Evolutionary conservation across 257 asterid species (phyloP).

Genomic region (Rhazya stricta): DNA sequence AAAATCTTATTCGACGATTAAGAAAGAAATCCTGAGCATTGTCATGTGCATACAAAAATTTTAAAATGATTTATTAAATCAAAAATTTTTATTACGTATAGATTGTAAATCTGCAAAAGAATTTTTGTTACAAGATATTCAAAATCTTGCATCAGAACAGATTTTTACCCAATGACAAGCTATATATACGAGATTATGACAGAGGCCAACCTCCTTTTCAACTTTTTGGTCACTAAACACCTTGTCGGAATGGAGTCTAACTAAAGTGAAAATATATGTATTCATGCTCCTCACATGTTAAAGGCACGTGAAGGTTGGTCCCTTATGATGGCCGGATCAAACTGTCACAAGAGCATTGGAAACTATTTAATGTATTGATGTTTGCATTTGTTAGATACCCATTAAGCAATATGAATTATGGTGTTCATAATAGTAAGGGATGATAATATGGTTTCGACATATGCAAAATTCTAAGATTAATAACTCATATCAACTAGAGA

Average conservation of each 20-base stretch:
- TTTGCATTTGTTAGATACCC: neutral
- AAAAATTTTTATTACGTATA: too few species aligned
- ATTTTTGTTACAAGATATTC: too few species aligned
- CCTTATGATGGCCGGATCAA: neutral
- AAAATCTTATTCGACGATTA: too few species aligned
- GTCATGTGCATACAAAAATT: too few species aligned
- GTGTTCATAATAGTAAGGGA: neutral
- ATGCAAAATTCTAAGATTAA: conserved; percentile 31
- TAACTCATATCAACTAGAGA: too few species aligned
- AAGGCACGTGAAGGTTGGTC: neutral
- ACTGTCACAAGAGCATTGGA: neutral
- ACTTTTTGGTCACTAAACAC: neutral
- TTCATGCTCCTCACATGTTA: neutral
- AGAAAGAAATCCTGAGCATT: too few species aligned
- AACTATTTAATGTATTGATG: conserved; percentile 2
- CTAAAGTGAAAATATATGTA: neutral
- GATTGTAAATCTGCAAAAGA: too few species aligned
- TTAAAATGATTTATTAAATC: too few species aligned
- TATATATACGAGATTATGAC: neutral
- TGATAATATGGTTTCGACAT: conserved; percentile 22
- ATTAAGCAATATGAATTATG: neutral
- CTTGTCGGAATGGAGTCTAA: neutral
- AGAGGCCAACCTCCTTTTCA: neutral
- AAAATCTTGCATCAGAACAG: too few species aligned
- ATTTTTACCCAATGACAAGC: too few species aligned